A percentile compares a stretch with the other conserved stretches of the same genome.
These are phyloP conservation scores for Vigna unguiculata DNA, from an alignment of 306 rosid species.

Conservation along the genomic window DNA sequence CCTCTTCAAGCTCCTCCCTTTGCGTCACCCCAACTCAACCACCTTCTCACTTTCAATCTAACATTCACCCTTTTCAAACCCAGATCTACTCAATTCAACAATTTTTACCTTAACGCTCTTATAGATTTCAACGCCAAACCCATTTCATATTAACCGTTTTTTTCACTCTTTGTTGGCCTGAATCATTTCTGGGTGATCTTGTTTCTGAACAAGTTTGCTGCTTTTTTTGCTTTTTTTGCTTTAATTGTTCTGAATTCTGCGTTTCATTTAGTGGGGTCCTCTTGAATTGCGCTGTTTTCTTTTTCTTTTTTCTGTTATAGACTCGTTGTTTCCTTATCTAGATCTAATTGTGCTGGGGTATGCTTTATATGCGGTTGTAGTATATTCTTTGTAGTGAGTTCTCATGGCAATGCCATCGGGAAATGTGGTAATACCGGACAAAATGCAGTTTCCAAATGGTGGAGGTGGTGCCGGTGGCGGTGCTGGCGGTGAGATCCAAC, in stretches of 20 bases:
- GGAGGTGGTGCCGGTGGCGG: constrained; percentile 41
- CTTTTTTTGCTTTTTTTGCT: constrained; percentile 26
- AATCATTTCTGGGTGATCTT: constrained; percentile 41
- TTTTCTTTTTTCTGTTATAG: neutral
- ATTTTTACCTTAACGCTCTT: neutral
- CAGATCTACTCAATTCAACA: constrained; percentile 56
- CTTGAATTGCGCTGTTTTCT: constrained; percentile 42
- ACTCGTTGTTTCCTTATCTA: constrained; percentile 41
- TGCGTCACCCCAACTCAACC: constrained; percentile 54
- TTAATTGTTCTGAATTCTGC: constrained; percentile 46
- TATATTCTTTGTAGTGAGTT: constrained; percentile 46
- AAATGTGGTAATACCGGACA: constrained; percentile 75
- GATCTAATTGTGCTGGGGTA: constrained; percentile 56
- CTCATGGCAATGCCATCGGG: constrained; percentile 98
- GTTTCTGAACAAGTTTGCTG: constrained; percentile 40
- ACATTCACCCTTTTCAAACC: constrained; percentile 21
- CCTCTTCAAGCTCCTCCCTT: constrained; percentile 40
- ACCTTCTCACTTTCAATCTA: constrained; percentile 39
- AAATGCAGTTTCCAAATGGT: constrained; percentile 77
- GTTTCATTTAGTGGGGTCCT: constrained; percentile 48
- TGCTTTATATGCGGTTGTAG: constrained; percentile 62
- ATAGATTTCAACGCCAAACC: constrained; percentile 30
- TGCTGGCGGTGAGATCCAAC: constrained; percentile 69
- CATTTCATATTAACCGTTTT: neutral
- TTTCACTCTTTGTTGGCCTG: neutral